These are phyloP conservation scores for Penicillium waksmanii DNA, from an alignment of 495 filamentous ascomycete genomes.

Conservation along the genomic window DNA sequence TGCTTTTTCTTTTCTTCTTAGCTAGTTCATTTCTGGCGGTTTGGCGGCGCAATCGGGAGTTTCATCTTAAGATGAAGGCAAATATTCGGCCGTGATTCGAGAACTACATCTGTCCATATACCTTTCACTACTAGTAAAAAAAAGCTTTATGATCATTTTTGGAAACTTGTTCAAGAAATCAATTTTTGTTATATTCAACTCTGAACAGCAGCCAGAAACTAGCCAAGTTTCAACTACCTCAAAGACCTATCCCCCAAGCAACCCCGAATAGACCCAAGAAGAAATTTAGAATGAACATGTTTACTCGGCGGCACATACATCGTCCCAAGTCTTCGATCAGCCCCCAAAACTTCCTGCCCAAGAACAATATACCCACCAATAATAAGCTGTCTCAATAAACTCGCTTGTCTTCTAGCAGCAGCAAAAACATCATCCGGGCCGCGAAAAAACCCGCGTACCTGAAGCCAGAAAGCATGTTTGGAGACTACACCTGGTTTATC, in stretches of 20 bases:
- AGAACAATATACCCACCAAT: conserved; percentile 7
- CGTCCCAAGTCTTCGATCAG: background rate
- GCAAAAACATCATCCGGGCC: background rate
- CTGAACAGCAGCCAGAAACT: too few species aligned
- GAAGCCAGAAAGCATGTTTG: conserved; percentile 1
- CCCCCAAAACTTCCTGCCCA: conserved; percentile 10
- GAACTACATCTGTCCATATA: background rate
- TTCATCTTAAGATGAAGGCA: conserved; percentile 11
- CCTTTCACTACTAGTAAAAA: background rate
- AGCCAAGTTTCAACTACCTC: too few species aligned
- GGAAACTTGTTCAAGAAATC: too few species aligned
- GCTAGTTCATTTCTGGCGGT: conserved; percentile 19
- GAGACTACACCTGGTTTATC: background rate
- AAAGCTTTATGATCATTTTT: background rate
- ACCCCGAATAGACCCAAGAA: background rate
- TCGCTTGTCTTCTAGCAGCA: background rate
- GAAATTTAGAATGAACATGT: background rate
- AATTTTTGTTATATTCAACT: too few species aligned
- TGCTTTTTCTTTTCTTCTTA: conserved; percentile 18
- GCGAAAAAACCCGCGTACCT: background rate
- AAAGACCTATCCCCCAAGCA: too few species aligned
- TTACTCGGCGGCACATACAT: background rate
- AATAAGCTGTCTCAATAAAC: conserved; percentile 5
- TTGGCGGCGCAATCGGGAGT: conserved; percentile 33
- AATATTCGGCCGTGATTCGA: background rate